phyloP scores from a whole-genome alignment of 768 basidiomycete species.

The Lactarius evosmus region DNA sequence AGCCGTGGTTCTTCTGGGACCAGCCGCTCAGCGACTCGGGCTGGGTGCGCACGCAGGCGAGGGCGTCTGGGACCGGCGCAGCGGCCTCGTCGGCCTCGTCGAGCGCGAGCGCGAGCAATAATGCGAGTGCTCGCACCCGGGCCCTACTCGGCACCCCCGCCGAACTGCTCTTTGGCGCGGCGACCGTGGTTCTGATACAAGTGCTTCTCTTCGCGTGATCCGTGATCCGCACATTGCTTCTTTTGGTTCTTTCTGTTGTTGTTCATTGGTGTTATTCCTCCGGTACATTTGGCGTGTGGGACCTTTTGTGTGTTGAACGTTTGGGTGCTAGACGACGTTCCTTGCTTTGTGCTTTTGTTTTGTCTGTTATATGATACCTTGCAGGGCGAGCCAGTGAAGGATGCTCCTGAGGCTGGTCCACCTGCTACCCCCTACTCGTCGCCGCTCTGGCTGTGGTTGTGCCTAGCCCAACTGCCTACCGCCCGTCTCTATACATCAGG shows the following conservation, averaged over 20 bases:
- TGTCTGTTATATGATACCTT: neutral
- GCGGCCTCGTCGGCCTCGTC: neutral
- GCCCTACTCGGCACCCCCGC: neutral
- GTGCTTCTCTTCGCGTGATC: conserved; percentile 1
- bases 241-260: neutral
- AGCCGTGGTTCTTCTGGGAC: conserved; percentile 27
- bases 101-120: neutral
- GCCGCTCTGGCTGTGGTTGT: neutral
- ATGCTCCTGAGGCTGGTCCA: neutral
- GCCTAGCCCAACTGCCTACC: neutral
- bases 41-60: conserved; percentile 3
- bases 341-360: neutral
- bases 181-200: neutral
- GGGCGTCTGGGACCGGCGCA: neutral
- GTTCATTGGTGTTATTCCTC: neutral
- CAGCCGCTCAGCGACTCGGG: conserved; percentile 24
- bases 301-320: neutral
- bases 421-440: neutral
- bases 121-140: neutral
- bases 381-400: neutral
- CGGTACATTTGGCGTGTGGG: neutral
- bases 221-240: neutral
- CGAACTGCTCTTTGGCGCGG: neutral
- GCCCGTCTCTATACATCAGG: neutral
- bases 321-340: neutral